These are phyloP conservation scores for Passiflora organensis DNA, from an alignment of 345 rosid species.

Conservation along the genomic window DNA sequence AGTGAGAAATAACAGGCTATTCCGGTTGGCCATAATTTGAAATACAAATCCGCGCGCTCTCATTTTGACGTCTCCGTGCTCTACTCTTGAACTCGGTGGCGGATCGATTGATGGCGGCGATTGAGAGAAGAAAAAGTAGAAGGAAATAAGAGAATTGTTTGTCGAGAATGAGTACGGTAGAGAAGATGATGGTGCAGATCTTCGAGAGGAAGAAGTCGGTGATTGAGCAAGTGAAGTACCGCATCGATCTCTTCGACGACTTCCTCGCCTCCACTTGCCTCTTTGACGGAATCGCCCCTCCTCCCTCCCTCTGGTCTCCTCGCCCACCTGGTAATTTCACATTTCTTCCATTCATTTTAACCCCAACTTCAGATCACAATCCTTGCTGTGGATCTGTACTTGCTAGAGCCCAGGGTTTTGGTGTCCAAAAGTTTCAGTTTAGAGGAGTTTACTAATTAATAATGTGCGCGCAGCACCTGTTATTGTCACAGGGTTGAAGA, in stretches of 20 bases:
- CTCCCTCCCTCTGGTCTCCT: constrained; percentile 49
- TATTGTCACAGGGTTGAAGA: background rate
- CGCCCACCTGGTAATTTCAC: constrained; percentile 30
- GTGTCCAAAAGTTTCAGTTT: too few species aligned
- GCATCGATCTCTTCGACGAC: constrained; percentile 53
- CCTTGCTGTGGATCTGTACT: background rate
- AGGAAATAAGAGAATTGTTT: constrained; percentile 4
- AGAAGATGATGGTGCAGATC: constrained; percentile 60
- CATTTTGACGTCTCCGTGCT: background rate
- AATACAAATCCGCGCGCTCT: constrained; percentile 6
- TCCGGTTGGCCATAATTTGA: constrained; percentile 3
- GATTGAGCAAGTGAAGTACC: constrained; percentile 55
- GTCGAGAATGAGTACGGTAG: constrained; percentile 28
- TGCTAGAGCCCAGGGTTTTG: background rate
- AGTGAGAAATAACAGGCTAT: too few species aligned
- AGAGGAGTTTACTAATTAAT: too few species aligned
- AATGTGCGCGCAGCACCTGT: too few species aligned
- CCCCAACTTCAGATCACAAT: background rate
- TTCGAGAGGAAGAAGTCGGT: constrained; percentile 63
- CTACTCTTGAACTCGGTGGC: background rate
- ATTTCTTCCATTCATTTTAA: background rate
- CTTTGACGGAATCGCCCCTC: constrained; percentile 64
- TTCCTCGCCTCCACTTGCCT: constrained; percentile 66
- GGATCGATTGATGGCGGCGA: constrained; percentile 1
- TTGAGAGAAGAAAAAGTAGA: background rate